Evolutionary conservation across 345 rosid species (phyloP), one percentile per base, ranked within the genome.

Genomic region (Euphorbia peplus): DNA sequence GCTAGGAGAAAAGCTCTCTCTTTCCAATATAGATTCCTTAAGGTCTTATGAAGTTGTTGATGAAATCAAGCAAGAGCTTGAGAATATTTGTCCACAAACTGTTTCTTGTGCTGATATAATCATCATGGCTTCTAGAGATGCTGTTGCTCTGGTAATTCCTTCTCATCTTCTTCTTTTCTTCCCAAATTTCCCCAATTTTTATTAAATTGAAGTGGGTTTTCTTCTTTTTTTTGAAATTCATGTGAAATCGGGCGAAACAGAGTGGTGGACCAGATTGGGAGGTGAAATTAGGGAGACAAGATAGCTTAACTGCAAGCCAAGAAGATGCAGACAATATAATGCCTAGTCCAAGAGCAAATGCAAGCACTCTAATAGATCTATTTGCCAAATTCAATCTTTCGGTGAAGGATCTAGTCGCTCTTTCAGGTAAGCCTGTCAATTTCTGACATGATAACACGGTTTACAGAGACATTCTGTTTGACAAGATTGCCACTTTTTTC

Each of bases 41-140:
- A 83, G 97, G 79, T 89, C 93, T 58, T 91, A 73, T 59, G 89
- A 88, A 56, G 92, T 91, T 4, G 46, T 91, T 12, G 97, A 93
- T 71, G 85, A 86, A 74, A 71, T 83, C 15, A 93, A 93, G 79
- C 84, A 67, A 54, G 97, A 84, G 37, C 21, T 93, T 29, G 98
- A 93, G 86, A 75, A 66, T 70, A 88, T 77, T 35, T 93, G 96
- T 73, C 97, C 95, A 0, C 89, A 84, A 30, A 73, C 80, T 1
- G 92, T 93, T 60, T 93, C 98, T 63, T 93, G 98, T 63, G 98
- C 97, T 2, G 98, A 93, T 64, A 79, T 88, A 83, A 52, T 93
- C 55, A 77, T 93, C 82, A 89, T 93, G 96, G 97, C 97, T 9
- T 61, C 98, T 29, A 83, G 97, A 68, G 97, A 91, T 70, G 97